Conservation (phyloP, 2,329 filamentous ascomycete species). For the Remersonia thermophila region DNA sequence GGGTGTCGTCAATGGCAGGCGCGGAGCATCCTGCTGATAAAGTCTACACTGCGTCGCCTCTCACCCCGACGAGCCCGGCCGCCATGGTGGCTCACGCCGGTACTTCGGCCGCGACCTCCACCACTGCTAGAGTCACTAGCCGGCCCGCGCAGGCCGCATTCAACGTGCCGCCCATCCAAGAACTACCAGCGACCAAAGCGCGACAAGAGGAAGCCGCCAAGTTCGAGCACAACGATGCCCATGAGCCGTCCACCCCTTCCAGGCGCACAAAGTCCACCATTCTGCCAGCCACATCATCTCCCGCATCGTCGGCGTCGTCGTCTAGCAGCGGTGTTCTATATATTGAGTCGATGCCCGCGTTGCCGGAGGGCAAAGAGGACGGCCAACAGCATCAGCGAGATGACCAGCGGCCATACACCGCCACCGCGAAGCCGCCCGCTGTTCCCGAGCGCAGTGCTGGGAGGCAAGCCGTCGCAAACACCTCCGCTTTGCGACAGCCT, state of each 20-base stretch:
- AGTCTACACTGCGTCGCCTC: slow-evolving; percentile 7
- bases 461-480: slow-evolving; percentile 14
- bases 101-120: too few species aligned
- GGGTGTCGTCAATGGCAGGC: slow-evolving; percentile 32
- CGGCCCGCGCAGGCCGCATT: slow-evolving; percentile 1
- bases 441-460: slow-evolving; percentile 20
- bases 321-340: slow-evolving; percentile 19
- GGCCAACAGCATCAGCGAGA: slow-evolving; percentile 9
- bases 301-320: slow-evolving; percentile 11
- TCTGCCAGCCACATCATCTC: slow-evolving; percentile 21
- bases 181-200: slow-evolving; percentile 4
- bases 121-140: neutral
- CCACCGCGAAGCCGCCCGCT: slow-evolving; percentile 10
- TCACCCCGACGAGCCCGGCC: slow-evolving; percentile 2
- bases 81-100: too few species aligned
- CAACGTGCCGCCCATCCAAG: slow-evolving; percentile 8
- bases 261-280: slow-evolving; percentile 22
- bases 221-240: slow-evolving; percentile 7
- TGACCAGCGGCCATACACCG: slow-evolving; percentile 3
- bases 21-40: slow-evolving; percentile 27
- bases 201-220: slow-evolving; percentile 8
- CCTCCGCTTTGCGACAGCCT: slow-evolving; percentile 13
- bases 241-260: slow-evolving; percentile 16
- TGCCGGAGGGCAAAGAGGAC: slow-evolving; percentile 22
- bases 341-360: slow-evolving; percentile 25